Conservation (phyloP, 2,329 filamentous ascomycete species). For the Fusarium verrucosum region DNA sequence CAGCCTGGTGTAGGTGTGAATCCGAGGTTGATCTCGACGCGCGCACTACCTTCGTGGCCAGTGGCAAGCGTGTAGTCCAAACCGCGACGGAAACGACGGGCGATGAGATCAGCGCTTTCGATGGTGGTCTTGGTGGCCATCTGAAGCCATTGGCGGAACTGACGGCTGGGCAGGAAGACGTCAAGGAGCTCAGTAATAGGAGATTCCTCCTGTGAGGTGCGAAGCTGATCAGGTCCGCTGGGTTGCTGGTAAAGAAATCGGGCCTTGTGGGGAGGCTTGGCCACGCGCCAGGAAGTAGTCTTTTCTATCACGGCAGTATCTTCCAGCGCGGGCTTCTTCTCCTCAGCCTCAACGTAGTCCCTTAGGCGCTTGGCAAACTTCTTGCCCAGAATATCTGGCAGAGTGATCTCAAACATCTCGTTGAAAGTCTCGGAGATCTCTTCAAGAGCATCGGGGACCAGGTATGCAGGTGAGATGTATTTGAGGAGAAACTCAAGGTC, state of each 20-base stretch:
- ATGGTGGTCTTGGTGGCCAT: conserved; percentile 81
- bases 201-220: conserved; percentile 55
- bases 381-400: conserved; percentile 79
- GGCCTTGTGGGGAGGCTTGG: conserved; percentile 93
- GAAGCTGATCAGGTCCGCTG: conserved; percentile 51
- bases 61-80: conserved; percentile 94
- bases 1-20: conserved; percentile 87
- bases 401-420: conserved; percentile 83
- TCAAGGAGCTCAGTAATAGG: conserved; percentile 82
- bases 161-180: conserved; percentile 80
- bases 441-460: conserved; percentile 90
- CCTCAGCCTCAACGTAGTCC: conserved; percentile 73
- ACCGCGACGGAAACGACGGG: conserved; percentile 85
- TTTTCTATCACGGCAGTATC: conserved; percentile 66
- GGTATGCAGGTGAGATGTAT: conserved; percentile 88
- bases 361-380: conserved; percentile 80
- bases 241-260: conserved; percentile 84
- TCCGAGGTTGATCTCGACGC: conserved; percentile 86
- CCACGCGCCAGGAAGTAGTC: conserved; percentile 74
- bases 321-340: conserved; percentile 59
- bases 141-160: conserved; percentile 91
- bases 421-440: conserved; percentile 82
- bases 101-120: conserved; percentile 79
- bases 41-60: conserved; percentile 78
- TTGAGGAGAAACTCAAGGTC: conserved; percentile 91